Percentiles rank a stretch among this genome's conserved stretches.
Conservation (phyloP, 164 flowering plant genomes). For the Cinnamomum chago region DNA sequence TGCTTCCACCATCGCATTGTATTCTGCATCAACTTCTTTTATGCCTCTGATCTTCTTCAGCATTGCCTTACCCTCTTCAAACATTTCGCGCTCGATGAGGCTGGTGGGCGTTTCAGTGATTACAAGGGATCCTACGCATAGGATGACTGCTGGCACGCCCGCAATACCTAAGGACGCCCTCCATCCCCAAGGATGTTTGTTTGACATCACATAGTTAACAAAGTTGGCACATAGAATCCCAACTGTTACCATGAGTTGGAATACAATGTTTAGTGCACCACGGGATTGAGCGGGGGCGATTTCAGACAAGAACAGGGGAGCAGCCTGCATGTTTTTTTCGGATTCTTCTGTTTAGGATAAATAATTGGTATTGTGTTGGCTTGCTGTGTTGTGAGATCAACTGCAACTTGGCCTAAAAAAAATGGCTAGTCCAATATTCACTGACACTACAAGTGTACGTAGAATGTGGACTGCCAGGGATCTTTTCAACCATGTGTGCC, state of each 20-base stretch:
- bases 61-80: slow-evolving; percentile 15
- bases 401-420: too few species aligned
- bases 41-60: slow-evolving; percentile 27
- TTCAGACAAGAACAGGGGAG: slow-evolving; percentile 54
- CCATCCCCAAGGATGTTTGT: slow-evolving; percentile 31
- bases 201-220: slow-evolving; percentile 24
- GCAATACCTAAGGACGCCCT: slow-evolving; percentile 33
- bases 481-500: too few species aligned
- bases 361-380: too few species aligned
- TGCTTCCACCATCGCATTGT: slow-evolving; percentile 15
- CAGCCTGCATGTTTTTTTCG: slow-evolving; percentile 37
- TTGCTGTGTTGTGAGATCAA: too few species aligned
- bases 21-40: slow-evolving; percentile 28
- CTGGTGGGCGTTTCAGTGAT: slow-evolving; percentile 39
- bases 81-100: slow-evolving; percentile 26
- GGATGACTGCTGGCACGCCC: slow-evolving; percentile 26
- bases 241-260: slow-evolving; percentile 36
- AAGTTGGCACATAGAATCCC: slow-evolving; percentile 37
- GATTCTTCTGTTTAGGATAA: background rate
- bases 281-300: slow-evolving; percentile 28
- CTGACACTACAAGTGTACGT: too few species aligned
- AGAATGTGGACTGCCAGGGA: too few species aligned
- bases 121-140: slow-evolving; percentile 23
- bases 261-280: slow-evolving; percentile 35
- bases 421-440: too few species aligned